phyloP scores from a whole-genome alignment of 2,329 filamentous ascomycete genomes.

The Neopestalotiopsis clavispora region DNA sequence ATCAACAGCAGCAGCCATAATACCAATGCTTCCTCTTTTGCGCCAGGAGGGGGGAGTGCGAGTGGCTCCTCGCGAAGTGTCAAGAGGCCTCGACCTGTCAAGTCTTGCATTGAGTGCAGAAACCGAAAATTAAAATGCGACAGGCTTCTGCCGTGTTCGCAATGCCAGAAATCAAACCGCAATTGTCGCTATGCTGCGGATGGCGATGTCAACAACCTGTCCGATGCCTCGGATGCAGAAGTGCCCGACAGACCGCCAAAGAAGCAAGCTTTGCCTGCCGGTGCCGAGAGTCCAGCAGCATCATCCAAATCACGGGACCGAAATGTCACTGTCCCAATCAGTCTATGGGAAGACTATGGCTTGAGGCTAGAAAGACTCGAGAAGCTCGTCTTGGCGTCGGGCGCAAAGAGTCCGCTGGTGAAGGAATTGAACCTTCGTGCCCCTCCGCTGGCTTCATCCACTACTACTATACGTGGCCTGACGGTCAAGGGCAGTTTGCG shows the following conservation, averaged over 20 bases:
- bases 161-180: constrained; percentile 62
- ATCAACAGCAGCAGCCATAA: not conserved
- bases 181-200: constrained; percentile 58
- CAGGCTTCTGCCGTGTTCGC: constrained; percentile 59
- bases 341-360: constrained; percentile 53
- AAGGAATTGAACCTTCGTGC: constrained; percentile 25
- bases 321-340: constrained; percentile 27
- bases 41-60: constrained; percentile 5
- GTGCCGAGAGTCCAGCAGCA: constrained; percentile 20
- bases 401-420: constrained; percentile 36
- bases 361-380: constrained; percentile 59
- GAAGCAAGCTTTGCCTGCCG: constrained; percentile 24
- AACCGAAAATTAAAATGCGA: constrained; percentile 64
- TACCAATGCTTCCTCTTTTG: not conserved
- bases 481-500: constrained; percentile 53
- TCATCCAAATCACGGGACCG: constrained; percentile 30
- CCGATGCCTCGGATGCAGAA: constrained; percentile 52
- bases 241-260: constrained; percentile 30
- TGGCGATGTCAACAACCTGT: constrained; percentile 50
- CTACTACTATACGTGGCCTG: constrained; percentile 54
- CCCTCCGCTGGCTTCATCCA: constrained; percentile 39
- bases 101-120: constrained; percentile 61
- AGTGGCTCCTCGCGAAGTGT: constrained; percentile 45
- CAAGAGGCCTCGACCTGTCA: constrained; percentile 59
- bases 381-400: constrained; percentile 47